Evolutionary conservation across 345 rosid species (phyloP), one percentile per base, ranked within the genome.

Genomic region (Trapa incisa): DNA sequence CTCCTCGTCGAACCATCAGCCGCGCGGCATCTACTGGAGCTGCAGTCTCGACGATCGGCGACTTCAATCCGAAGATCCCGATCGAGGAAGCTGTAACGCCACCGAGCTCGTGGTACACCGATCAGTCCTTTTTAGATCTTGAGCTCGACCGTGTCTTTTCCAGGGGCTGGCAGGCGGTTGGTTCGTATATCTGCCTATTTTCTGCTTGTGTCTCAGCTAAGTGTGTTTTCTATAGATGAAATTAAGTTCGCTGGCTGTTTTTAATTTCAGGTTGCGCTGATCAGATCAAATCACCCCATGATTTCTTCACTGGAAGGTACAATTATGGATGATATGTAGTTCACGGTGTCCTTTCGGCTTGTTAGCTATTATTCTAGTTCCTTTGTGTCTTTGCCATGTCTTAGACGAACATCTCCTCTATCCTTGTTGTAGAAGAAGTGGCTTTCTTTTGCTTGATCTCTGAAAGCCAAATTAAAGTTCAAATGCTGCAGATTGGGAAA

Each of bases 281-380:
- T 66, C 98, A 88, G 77, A 79, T 92, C 57, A 80, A 88, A 73
- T 76, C 77, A 35, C 87, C 80, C 68, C 86, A 70, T 37, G 82
- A 88, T n/a, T 88, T 78, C 65, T 87, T 89, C 85, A 86, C 86
- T 3, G 98, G 98, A 74, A 86, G 96, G 98, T 87, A 71, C n/a
- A 16, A 37, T 7, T 56, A 32, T 32, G 32, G 16, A 17, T 56
- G n/a, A 56, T 14, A 1, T 29, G 3, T 56, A 56, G 35, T 56
- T 56, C 32, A 39, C 11, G 47, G 39, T 32, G 53, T 66, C 13
- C 61, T 56, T 29, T 15, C 56, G 22, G 56, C 0, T 50, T 50
- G 56, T 5, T 16, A 15, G 0, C 53, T 47, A 3, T 50, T 47
- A 3, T 50, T 50, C 56, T 2, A 47, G 53, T 47, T 47, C 56